A percentile compares a stretch with the other conserved stretches of the same genome.
phyloP scores from a whole-genome alignment of 139 green algal species.

The Auxenochlorella pyrenoidosa region DNA sequence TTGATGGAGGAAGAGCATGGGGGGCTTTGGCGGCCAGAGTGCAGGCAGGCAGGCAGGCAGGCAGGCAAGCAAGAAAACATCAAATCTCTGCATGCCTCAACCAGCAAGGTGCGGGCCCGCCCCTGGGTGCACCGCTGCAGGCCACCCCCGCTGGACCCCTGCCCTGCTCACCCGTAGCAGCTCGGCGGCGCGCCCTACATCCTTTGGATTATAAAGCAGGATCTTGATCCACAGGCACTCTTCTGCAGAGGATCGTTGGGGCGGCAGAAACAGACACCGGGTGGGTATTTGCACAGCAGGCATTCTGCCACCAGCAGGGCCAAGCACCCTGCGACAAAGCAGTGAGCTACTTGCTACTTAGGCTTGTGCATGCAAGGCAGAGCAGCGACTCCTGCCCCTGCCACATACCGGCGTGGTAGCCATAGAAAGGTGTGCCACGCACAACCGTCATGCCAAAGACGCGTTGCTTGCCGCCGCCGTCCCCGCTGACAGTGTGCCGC shows the following conservation, averaged over 20 bases:
- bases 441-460: conserved; percentile 84
- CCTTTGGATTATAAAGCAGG: conserved; percentile 80
- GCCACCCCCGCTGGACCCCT: no score
- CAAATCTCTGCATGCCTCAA: background rate
- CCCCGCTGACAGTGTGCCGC: background rate
- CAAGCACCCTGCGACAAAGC: no score
- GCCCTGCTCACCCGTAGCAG: conserved; percentile 65
- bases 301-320: background rate
- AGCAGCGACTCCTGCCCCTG: background rate
- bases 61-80: no score
- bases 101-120: no score
- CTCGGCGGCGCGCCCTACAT: conserved; percentile 67
- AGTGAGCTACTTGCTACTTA: no score
- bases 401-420: conserved; percentile 71
- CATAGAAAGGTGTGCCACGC: conserved; percentile 85
- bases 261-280: background rate
- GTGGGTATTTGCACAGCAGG: background rate
- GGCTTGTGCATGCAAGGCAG: background rate
- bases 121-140: no score
- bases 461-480: conserved; percentile 47
- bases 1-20: no score
- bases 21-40: no score
- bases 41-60: no score
- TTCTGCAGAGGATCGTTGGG: conserved; percentile 14
- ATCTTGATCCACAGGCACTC: conserved; percentile 92